Evolutionary conservation across 768 basidiomycete species (phyloP).

Genomic region (Leccinum broughii): DNA sequence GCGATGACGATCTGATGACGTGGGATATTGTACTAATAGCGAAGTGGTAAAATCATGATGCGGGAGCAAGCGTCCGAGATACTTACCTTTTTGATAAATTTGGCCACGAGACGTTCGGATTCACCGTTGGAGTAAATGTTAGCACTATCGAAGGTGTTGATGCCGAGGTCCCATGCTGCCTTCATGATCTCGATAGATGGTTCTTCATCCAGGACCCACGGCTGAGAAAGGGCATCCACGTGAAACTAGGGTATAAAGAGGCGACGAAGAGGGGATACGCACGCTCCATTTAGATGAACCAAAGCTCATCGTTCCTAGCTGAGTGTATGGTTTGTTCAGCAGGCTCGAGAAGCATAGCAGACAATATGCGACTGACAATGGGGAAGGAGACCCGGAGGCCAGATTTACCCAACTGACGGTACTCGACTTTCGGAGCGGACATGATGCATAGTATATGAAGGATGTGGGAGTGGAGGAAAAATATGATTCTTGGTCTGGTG

Average conservation of each 20-base stretch:
- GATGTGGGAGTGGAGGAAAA: background rate
- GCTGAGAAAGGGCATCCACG: too few species aligned
- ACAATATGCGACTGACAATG: constrained; percentile 12
- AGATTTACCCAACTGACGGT: constrained; percentile 32
- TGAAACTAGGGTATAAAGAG: too few species aligned
- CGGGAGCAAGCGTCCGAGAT: too few species aligned
- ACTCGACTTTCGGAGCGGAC: constrained; percentile 25
- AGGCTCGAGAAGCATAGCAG: background rate
- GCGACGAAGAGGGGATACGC: too few species aligned
- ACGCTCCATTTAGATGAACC: too few species aligned
- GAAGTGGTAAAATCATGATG: background rate
- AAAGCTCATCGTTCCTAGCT: too few species aligned
- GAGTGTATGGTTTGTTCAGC: background rate
- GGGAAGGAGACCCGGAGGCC: constrained; percentile 35
- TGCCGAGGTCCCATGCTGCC: too few species aligned
- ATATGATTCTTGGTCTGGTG: too few species aligned
- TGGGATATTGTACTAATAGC: constrained; percentile 33
- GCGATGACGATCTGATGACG: constrained; percentile 34
- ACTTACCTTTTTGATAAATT: constrained; percentile 37
- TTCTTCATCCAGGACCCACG: too few species aligned
- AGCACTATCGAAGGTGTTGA: too few species aligned
- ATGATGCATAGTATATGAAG: constrained; percentile 24
- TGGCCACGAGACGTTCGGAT: constrained; percentile 28
- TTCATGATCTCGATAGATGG: too few species aligned
- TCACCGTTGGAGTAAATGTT: too few species aligned